Evolutionary conservation across 352 stramenopile species (phyloP), one percentile per base, ranked within the genome.

Genomic region (Globisporangium recalcitrans): DNA sequence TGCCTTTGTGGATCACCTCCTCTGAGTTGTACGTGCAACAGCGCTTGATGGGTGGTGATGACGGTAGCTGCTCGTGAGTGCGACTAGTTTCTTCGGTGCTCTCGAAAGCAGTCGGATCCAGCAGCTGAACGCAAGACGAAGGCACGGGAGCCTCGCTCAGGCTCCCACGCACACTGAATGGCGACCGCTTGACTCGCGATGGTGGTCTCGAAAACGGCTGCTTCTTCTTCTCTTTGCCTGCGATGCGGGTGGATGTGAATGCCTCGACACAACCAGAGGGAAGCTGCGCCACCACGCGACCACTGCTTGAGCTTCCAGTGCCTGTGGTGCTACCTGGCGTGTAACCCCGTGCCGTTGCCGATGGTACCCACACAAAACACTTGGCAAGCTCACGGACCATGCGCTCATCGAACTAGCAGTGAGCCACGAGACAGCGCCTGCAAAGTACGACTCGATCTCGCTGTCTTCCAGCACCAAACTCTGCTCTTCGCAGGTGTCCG

Each of bases 371-470:
- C 24, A 64, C 52, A 40, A 85, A 85, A 40, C 49, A 62, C 8
- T 48, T 51, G 11, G 70, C 68, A 10, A 85, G n/a, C 14, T 74
- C 54, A 1, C 53, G 76, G 54, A 61, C 75, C 27, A 71, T 63
- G 0, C 16, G 48, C 54, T 44, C 3, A 46, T 54, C 3, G 56
- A 38, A 10, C 8, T 22, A 6, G 71, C 70, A 7, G 52, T 65
- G 0, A 64, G n/a, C 82, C 82, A 91, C 3, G 77, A 74, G 3
- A 58, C 36, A 16, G 31, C 6, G 5, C 59, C 27, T 0, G 55
- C 13, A 9, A 88, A 71, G 68, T 65, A 89, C 3, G 80, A 71
- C 49, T 90, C 82, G 10, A 92, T 61, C 36, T 90, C 70, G 5
- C 63, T 80, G 40, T 80, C 67, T n/a, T 68, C 52, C 8, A 88